Evolutionary conservation across 257 asterid species (phyloP).

Genomic region (Euphrasia confusa): DNA sequence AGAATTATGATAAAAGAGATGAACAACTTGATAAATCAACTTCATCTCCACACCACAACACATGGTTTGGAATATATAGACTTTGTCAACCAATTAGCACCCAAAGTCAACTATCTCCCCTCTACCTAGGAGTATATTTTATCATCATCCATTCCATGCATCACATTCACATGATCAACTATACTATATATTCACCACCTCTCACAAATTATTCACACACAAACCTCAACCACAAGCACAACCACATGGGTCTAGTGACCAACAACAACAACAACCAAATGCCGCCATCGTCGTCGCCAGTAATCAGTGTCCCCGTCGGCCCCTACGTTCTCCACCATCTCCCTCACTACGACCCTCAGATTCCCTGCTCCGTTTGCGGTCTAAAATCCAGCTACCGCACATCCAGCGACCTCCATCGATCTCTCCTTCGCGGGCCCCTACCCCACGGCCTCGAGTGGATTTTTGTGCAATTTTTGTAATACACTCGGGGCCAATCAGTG

Average conservation of each 20-base stretch:
- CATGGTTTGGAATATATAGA: slow-evolving; percentile 23
- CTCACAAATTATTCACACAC: not conserved
- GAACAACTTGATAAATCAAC: not conserved
- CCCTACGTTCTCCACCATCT: slow-evolving; percentile 43
- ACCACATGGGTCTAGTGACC: slow-evolving; percentile 34
- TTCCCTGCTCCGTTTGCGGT: slow-evolving; percentile 50
- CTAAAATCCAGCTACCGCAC: slow-evolving; percentile 39
- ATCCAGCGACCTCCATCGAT: slow-evolving; percentile 43
- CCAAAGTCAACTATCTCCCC: slow-evolving; percentile 26
- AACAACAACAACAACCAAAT: slow-evolving; percentile 6
- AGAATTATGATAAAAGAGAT: too few relatives aligned
- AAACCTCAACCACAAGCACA: not conserved
- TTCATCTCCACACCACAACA: too few relatives aligned
- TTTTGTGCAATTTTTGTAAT: slow-evolving; percentile 52
- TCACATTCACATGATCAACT: too few relatives aligned
- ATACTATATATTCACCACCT: too few relatives aligned
- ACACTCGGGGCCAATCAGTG: slow-evolving; percentile 48
- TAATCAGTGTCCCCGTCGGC: slow-evolving; percentile 40
- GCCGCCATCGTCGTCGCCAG: slow-evolving; percentile 17
- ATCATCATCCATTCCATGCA: too few relatives aligned
- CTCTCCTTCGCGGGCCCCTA: slow-evolving; percentile 50
- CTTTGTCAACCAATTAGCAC: not conserved
- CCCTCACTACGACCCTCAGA: slow-evolving; percentile 25
- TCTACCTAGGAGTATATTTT: too few relatives aligned
- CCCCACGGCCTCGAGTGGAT: slow-evolving; percentile 32